Evolutionary conservation across 2,329 filamentous ascomycete genomes (phyloP).

Genomic region (Xylaria sp.): DNA sequence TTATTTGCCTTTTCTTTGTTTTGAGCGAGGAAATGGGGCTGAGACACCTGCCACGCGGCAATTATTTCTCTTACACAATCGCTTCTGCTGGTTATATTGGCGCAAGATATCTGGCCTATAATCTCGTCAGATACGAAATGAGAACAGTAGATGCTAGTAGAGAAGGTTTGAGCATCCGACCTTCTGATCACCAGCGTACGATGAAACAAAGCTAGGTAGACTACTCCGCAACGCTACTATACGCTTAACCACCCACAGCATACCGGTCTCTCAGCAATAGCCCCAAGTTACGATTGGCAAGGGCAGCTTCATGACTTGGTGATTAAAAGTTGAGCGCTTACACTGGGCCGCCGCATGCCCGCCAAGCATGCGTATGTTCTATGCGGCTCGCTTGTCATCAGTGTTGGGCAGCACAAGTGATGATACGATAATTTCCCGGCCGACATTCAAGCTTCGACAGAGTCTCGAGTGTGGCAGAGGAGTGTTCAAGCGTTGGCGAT

Average conservation of each 20-base stretch:
- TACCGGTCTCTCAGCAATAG: neutral
- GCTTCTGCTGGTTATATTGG: constrained; percentile 4
- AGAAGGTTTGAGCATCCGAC: neutral
- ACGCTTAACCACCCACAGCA: neutral
- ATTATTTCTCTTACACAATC: neutral
- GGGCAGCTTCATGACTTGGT: neutral
- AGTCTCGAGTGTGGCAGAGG: constrained; percentile 4
- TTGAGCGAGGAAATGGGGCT: neutral
- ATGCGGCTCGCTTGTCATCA: constrained; percentile 20
- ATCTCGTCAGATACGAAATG: neutral
- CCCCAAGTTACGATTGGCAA: constrained; percentile 2
- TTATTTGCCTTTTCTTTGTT: neutral
- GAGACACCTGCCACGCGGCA: neutral
- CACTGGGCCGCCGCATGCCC: neutral
- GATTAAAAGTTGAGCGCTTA: constrained; percentile 14
- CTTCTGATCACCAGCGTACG: neutral
- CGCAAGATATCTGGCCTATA: neutral
- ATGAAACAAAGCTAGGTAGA: neutral
- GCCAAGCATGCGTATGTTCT: constrained; percentile 17
- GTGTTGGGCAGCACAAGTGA: constrained; percentile 8
- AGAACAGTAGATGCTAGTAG: neutral
- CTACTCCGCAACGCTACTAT: neutral
- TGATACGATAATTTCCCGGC: constrained; percentile 19
- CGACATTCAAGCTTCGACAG: neutral
- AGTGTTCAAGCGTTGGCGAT: neutral